These are phyloP conservation scores for Populus hybrid DNA, from an alignment of 441 rosid species.

Conservation along the genomic window DNA sequence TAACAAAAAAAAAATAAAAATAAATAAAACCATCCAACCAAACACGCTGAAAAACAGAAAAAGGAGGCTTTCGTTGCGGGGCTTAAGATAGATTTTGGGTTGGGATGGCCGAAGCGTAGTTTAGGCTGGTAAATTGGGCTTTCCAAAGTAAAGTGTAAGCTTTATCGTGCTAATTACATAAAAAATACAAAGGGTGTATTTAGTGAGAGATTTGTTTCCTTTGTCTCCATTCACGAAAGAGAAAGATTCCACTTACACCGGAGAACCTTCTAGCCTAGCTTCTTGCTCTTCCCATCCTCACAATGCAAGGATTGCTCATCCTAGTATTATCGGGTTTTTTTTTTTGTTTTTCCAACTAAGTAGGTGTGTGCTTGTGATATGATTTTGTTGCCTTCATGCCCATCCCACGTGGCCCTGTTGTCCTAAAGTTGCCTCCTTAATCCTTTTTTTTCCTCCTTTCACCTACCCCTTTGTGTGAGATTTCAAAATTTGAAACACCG, in stretches of 20 bases:
- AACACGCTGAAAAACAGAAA: neutral
- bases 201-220: conserved; percentile 29
- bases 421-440: conserved; percentile 14
- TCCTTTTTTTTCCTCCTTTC: neutral
- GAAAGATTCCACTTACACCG: conserved; percentile 31
- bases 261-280: neutral
- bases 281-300: too few relatives aligned
- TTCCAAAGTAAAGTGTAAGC: conserved; percentile 31
- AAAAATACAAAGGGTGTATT: conserved; percentile 13
- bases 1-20: too few relatives aligned
- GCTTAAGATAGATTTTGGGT: neutral
- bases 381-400: conserved; percentile 9
- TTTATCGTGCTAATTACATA: conserved; percentile 30
- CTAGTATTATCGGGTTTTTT: neutral
- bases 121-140: conserved; percentile 24
- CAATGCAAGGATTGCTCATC: neutral
- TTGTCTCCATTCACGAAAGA: conserved; percentile 38
- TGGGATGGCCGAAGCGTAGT: conserved; percentile 13
- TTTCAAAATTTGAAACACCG: conserved; percentile 55
- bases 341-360: conserved; percentile 8
- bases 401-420: conserved; percentile 29
- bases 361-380: conserved; percentile 3
- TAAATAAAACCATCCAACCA: too few relatives aligned
- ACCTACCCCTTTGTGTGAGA: conserved; percentile 8
- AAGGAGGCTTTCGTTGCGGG: neutral